phyloP scores from a whole-genome alignment of 169 alveolate genomes.

The Plasmodium fragile region DNA sequence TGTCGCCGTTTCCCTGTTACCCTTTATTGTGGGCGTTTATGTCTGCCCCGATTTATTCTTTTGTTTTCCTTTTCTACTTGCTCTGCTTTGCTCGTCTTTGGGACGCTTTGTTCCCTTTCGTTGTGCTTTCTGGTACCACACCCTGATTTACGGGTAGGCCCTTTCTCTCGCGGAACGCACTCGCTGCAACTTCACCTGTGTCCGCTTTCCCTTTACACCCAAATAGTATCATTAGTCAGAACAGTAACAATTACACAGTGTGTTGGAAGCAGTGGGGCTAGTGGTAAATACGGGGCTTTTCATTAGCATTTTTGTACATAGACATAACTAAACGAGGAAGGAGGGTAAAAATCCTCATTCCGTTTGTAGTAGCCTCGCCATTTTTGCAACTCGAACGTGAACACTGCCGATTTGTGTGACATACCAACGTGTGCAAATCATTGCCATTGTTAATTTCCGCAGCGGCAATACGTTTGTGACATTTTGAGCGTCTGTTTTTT shows the following conservation, averaged over 20 bases:
- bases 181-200: neutral
- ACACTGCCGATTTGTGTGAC: neutral
- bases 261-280: neutral
- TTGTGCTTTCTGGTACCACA: neutral
- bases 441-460: neutral
- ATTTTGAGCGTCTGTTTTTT: neutral
- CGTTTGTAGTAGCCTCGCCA: neutral
- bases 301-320: neutral
- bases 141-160: neutral
- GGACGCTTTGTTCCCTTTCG: neutral
- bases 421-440: neutral
- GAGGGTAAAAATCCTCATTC: neutral
- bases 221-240: neutral
- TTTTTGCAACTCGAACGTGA: neutral
- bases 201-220: neutral
- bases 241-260: neutral
- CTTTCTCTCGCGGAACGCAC: neutral
- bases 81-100: too few species aligned
- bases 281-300: neutral
- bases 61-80: neutral
- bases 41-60: neutral
- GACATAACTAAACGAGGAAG: neutral
- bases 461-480: neutral
- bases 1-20: neutral
- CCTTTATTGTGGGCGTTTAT: neutral